A percentile compares a stretch with the other conserved stretches of the same genome.
Conservation (phyloP, 805 yeast species). For the Suhomyces vadensis region DNA sequence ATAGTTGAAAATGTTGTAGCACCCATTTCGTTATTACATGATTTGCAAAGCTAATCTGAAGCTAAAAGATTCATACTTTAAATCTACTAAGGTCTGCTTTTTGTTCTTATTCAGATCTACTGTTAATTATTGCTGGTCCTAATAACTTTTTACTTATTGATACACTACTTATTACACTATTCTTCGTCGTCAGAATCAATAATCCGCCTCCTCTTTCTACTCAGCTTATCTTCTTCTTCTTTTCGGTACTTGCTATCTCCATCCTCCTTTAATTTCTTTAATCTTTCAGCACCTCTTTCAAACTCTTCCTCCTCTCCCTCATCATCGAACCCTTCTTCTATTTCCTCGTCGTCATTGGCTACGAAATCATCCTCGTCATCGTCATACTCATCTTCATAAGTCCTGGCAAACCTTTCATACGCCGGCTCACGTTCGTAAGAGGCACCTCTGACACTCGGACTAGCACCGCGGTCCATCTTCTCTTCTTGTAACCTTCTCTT, state of each 20-base stretch:
- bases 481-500: slow-evolving; percentile 61
- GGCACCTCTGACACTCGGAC: slow-evolving; percentile 26
- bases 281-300: slow-evolving; percentile 58
- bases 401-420: slow-evolving; percentile 39
- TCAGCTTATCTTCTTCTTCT: slow-evolving; percentile 30
- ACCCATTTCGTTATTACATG: too few relatives aligned
- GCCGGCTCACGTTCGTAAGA: slow-evolving; percentile 30
- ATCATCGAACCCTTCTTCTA: slow-evolving; percentile 32
- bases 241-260: slow-evolving; percentile 53
- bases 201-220: slow-evolving; percentile 49
- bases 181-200: slow-evolving; percentile 55
- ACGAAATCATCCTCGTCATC: slow-evolving; percentile 46
- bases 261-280: slow-evolving; percentile 53
- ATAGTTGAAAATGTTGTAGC: too few relatives aligned
- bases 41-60: too few relatives aligned
- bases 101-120: neutral
- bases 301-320: slow-evolving; percentile 49
- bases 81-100: too few relatives aligned
- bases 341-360: slow-evolving; percentile 43
- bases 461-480: slow-evolving; percentile 49
- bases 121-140: neutral
- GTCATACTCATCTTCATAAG: slow-evolving; percentile 34
- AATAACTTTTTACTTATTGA: too few relatives aligned
- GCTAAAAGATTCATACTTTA: too few relatives aligned
- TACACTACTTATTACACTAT: slow-evolving; percentile 14